Conservation (phyloP, 495 filamentous ascomycete genomes). For the Aspergillus bertholletiae region DNA sequence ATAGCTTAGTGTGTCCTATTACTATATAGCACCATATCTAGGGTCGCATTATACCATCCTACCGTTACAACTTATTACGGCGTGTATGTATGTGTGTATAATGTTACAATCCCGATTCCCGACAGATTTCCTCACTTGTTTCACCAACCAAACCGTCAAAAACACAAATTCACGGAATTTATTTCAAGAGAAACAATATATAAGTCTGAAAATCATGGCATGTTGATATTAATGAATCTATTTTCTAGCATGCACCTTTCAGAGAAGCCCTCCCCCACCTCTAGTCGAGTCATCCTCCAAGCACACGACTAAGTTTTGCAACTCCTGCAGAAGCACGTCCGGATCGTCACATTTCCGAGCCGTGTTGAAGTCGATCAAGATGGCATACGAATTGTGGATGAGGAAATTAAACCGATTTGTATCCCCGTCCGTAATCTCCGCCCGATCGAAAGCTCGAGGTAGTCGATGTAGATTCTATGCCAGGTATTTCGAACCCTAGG, state of each 20-base stretch:
- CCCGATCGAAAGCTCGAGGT: constrained; percentile 14
- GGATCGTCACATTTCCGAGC: constrained; percentile 17
- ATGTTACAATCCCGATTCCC: too few species aligned
- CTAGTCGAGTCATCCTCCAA: constrained; percentile 2
- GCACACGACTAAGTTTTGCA: background rate
- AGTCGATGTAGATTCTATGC: constrained; percentile 23
- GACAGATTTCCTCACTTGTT: too few species aligned
- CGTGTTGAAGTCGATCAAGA: constrained; percentile 39
- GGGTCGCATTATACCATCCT: too few species aligned
- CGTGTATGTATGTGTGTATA: too few species aligned
- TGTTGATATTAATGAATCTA: too few species aligned
- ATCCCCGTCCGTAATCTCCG: constrained; percentile 26
- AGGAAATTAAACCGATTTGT: constrained; percentile 47
- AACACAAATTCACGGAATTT: too few species aligned
- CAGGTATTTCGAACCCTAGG: constrained; percentile 18
- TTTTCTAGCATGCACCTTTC: background rate
- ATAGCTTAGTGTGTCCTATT: too few species aligned
- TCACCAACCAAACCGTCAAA: too few species aligned
- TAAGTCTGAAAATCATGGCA: too few species aligned
- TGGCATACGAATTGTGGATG: constrained; percentile 19
- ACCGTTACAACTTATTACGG: too few species aligned
- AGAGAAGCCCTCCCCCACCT: constrained; percentile 7
- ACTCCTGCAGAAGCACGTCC: constrained; percentile 5
- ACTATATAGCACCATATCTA: too few species aligned
- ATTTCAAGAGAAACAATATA: too few species aligned